These are phyloP conservation scores for Thamnidium elegans DNA, from an alignment of 192 early-diverging fungal genomes.

Conservation along the genomic window DNA sequence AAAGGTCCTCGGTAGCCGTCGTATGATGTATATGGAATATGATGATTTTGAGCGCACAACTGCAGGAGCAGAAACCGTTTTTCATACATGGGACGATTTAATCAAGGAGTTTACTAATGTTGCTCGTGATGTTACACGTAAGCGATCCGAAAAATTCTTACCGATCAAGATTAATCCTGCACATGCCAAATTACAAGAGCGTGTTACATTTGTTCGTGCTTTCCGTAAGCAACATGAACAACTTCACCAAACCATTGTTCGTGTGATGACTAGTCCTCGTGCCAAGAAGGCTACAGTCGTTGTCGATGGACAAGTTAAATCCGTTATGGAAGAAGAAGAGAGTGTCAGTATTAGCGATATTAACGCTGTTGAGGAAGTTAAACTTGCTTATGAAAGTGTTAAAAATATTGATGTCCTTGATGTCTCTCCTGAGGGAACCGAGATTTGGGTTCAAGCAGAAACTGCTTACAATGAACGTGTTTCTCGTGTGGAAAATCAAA, in stretches of 20 bases:
- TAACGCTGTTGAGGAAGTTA: conserved; percentile 86
- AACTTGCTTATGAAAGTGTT: conserved; percentile 86
- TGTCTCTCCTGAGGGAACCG: conserved; percentile 88
- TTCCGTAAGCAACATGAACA: conserved; percentile 98
- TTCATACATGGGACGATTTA: conserved; percentile 91
- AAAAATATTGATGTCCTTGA: conserved; percentile 95
- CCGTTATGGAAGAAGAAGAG: conserved; percentile 43
- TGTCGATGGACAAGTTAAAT: conserved; percentile 35
- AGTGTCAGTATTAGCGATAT: conserved; percentile 59
- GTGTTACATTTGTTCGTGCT: conserved; percentile 81
- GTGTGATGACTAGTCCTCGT: conserved; percentile 76
- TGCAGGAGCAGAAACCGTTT: conserved; percentile 80
- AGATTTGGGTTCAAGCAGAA: conserved; percentile 90
- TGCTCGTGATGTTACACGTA: conserved; percentile 92
- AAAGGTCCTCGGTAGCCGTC: conserved; percentile 79
- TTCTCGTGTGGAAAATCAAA: conserved; percentile 94
- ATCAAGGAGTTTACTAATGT: conserved; percentile 95
- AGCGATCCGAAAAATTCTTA: conserved; percentile 87
- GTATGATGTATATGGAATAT: conserved; percentile 93
- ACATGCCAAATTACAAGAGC: conserved; percentile 92
- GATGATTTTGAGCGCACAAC: conserved; percentile 87
- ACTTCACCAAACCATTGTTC: conserved; percentile 92
- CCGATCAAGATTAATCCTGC: conserved; percentile 92
- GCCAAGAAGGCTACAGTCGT: conserved; percentile 37
- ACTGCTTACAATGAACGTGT: conserved; percentile 93